These are phyloP conservation scores for Lenwebbia sp. DNA, from an alignment of 345 rosid genomes.

Conservation along the genomic window DNA sequence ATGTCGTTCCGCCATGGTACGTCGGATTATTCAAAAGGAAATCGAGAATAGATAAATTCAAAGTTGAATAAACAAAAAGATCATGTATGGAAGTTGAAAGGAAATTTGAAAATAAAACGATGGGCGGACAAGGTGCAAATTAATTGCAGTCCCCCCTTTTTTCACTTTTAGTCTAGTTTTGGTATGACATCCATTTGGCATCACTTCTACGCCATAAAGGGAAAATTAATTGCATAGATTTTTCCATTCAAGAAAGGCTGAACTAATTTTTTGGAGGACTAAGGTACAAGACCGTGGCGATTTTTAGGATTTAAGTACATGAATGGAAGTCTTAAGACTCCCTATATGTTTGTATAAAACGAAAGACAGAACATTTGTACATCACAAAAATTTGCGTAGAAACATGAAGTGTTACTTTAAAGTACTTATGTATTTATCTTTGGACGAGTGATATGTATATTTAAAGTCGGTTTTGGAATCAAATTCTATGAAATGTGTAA, in stretches of 20 bases:
- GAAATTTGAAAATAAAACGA: background rate
- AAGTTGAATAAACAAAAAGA: background rate
- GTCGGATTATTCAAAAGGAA: background rate
- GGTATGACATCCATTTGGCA: background rate
- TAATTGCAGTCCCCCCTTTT: background rate
- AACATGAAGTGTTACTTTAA: background rate
- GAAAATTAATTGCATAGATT: background rate
- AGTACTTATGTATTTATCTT: background rate
- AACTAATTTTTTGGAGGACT: background rate
- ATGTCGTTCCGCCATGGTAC: fast-evolving
- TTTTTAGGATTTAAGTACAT: background rate
- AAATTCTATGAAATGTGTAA: background rate
- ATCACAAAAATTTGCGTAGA: background rate
- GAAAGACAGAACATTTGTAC: background rate
- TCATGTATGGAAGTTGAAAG: background rate
- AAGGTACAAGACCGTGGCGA: background rate
- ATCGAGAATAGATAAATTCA: background rate
- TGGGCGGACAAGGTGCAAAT: background rate
- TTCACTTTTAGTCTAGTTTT: background rate
- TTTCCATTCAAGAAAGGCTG: background rate
- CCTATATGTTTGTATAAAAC: background rate
- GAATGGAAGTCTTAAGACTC: background rate
- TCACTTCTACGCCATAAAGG: background rate
- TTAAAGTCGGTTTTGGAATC: background rate
- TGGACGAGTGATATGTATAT: background rate